Base-by-base conservation (phyloP, 306 rosid genomes). In the Cyamopsis tetragonoloba region DNA sequence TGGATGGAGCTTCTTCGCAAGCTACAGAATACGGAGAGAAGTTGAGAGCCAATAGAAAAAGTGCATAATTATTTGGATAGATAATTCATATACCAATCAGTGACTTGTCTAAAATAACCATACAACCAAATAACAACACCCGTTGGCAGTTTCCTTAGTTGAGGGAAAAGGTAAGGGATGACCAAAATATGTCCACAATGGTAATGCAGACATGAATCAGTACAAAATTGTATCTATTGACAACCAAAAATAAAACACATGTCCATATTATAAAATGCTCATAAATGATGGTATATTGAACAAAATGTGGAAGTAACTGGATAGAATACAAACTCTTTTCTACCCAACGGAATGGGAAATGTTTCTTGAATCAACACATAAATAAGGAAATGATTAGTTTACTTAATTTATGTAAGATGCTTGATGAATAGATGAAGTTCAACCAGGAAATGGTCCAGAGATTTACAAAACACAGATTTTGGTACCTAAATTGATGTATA, bases 1-100 rank as follows among this genome's bases (percentile, higher is more conserved):
- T 55, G 99, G 99, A 83, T 93, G 99, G 37, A 93, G 96, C 85
- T 82, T 78, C 81, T 93, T 93, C 41, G 97, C 99, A 49, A 93
- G 96, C 97, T 93, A 80, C 42, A 70, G 58, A 63, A 82, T 5
- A 67, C 54, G 74, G 46, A 55, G 54, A 62, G 32, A 68, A 61
- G 55, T n/a, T 28, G 28, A 76, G 41, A 24, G 28, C 23, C 2
- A 63, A 15, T 19, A 42, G 14, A 4, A 49, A 59, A 12, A 20
- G 9, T 30, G 42, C 34, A 43, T 0, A 42, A 46, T 43, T 26
- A 55, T 28, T 66, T 23, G 18, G 7, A 57, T 10, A 56, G 43
- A 43, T 15, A 48, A 39, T 39, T 62, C 19, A 39, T 68, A 44
- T 30, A 65, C 46, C 12, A 50, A n/a, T 15, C 59, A 43, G n/a